Base-by-base conservation (phyloP, 2,329 filamentous ascomycete genomes). In the Coniella lustricola region DNA sequence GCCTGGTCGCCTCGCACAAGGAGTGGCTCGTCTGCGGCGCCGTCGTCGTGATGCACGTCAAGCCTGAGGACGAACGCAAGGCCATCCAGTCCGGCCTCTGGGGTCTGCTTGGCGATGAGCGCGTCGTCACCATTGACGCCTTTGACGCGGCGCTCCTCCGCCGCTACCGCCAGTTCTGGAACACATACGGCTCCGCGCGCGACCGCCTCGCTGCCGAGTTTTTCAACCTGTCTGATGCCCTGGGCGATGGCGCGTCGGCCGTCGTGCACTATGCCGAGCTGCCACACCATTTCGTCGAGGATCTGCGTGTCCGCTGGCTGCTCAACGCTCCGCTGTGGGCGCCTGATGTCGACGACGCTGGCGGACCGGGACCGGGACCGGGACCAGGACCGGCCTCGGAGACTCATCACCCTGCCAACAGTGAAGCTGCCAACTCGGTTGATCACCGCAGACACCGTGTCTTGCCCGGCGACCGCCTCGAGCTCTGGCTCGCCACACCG, bases 61-160 rank as follows among this genome's bases (percentile, higher is more conserved):
- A 29, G 5, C 25, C 25, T 29, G 5, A 9, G 16, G 18, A 29
- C n/a, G 16, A 36, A 7, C 18, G 16, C 9, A 36, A 12, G 13
- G 33, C 33, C 16, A 16, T 34, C 18, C 17, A 25, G 18, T 47
- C 37, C 12, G 37, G 37, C 10, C 45, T 47, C 29, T 47, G 38
- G 38, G 45, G 45, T 1, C 2, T 32, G n/a, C n/a, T 47, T 13
- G 45, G 45, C 14, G 45, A 47, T 37, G 37, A 47, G 31, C 37
- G 31, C n/a, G 13, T 47, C 14, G 45, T 47, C 3, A n/a, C 36
- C 36, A 37, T 47, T 10, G 45, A 42, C 32, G 45, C 22, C 12
- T 21, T n/a, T 10, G 45, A 47, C 21, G 18, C 38, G 18, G 16
- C 18, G 18, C 36, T 20, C 14, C 21, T 47, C 14, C 13, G 13